Base-by-base conservation (phyloP, 1,139 yeast genomes). In the Hyphopichia wangnamkhiaoensis region DNA sequence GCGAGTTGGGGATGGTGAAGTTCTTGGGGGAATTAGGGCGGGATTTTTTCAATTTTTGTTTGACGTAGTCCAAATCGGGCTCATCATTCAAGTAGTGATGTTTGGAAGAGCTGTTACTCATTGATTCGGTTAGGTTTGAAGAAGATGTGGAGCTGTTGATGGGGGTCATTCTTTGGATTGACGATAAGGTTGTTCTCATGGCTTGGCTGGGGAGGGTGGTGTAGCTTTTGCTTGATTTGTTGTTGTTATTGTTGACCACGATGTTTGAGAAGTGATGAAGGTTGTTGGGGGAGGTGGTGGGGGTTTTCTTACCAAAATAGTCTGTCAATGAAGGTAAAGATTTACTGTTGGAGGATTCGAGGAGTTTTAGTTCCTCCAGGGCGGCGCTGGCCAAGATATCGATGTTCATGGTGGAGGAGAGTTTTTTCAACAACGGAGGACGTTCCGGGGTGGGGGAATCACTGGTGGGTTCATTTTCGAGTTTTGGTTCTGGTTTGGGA, bases 371-470 rank as follows among this genome's bases (percentile, higher is more conserved):
- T 57, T 86, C 93, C 54, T 85, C 86, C 5, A 90, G 77, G 1
- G 95, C 95, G 3, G 95, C 94, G 19, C 84, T 78, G 3, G 94
- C 95, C 44, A 87, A 65, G 3, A 85, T 74, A 56, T 86, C 86
- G 58, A 87, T 86, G 54, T 84, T 89, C 61, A 79, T 73, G 38
- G 75, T 71, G 17, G 49, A 47, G 13, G 44, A 46, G 10, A 45
- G 42, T 37, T 37, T 44, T 10, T 35, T 35, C 4, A 29, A 4
- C 15, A 35, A 19, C 1, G 38, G 34, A 17, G 38, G 38, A 24
- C 38, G 23, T 30, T 30, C 31, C 4, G 23, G 20, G n/a, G 24
- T 19, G 9, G 33, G 24, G 17, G 31, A 16, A 12, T 28, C 17
- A 8, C 12, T 8, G 5, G 31, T 19, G 10, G 24, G 24, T 7